Evolutionary conservation across 2,329 filamentous ascomycete species (phyloP), one percentile per base, ranked within the genome.

Genomic region (Phialocephala sp.): DNA sequence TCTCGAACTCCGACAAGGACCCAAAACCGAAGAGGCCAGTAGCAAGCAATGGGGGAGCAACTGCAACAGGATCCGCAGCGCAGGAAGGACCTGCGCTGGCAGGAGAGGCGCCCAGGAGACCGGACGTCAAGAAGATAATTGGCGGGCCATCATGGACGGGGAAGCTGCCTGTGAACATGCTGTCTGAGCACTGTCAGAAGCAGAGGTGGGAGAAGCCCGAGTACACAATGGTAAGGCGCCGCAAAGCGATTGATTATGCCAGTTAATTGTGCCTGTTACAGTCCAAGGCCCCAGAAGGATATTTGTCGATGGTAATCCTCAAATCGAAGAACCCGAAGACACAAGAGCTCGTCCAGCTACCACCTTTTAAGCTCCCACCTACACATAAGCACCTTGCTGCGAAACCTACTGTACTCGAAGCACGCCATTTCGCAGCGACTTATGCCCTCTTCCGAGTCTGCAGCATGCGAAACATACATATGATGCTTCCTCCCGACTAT

Each of bases 81-180:
- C 66, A 66, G 18, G 71, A 72, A 64, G 73, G 72, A 20, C 72
- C 73, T 24, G 73, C 65, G 18, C 59, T 75, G 54, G 41, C 69
- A 35, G 76, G 74, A 47, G 76, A 77, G 62, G 71, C 73, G 2
- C 72, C 75, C 12, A 74, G 76, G 61, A 59, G 88, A 72, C 87
- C 86, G 15, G 89, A 88, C 1, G 85, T 85, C 54, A 90, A 90
- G 78, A 92, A 96, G 72, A 82, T 99, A 70, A 97, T 99, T 75
- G 95, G 93, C 50, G 95, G 95, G 58, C 88, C 93, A 65, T 97
- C 93, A 72, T 99, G 95, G 95, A 99, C 95, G 0, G 95, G 95
- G 47, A 99, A 99, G 78, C 82, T 99, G 37, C 95, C 95, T 1
- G 91, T 97, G 69, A 97, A 97, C 76, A 85, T 98, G 73, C 86